Evolutionary conservation across 108 stramenopile species (phyloP).

Genomic region (Epithemia pelagica): DNA sequence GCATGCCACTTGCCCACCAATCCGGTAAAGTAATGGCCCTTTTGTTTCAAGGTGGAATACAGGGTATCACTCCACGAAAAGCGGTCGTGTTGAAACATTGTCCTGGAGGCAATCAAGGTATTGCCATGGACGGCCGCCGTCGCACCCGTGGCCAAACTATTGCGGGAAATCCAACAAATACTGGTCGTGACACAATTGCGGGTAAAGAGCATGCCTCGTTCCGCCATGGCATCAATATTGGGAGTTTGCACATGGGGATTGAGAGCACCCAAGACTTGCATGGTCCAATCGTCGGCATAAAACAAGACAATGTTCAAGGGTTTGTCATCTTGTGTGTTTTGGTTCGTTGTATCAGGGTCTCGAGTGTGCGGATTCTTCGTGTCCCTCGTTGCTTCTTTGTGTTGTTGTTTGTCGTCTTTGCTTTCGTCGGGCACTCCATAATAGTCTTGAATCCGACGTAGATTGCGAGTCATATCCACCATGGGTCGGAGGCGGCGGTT

Average conservation of each 20-base stretch:
- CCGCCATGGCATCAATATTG: conserved; percentile 58
- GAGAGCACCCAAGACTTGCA: conserved; percentile 31
- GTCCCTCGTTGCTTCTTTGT: too few species aligned
- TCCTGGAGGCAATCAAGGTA: background rate
- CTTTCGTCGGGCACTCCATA: too few species aligned
- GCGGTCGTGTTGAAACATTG: conserved; percentile 15
- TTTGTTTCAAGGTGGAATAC: conserved; percentile 48
- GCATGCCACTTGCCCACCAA: conserved; percentile 71
- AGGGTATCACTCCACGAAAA: conserved; percentile 52
- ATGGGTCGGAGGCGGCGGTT: too few species aligned
- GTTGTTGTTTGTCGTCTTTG: too few species aligned
- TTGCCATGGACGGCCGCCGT: conserved; percentile 47
- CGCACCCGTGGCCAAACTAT: conserved; percentile 61
- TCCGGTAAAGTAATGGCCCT: conserved; percentile 66
- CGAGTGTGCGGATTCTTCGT: too few species aligned
- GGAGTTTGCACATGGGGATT: conserved; percentile 42
- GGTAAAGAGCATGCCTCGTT: conserved; percentile 59
- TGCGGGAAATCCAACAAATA: conserved; percentile 72
- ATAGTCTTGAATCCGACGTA: too few species aligned
- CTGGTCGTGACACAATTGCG: conserved; percentile 81
- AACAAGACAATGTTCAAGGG: conserved; percentile 47
- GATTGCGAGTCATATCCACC: too few species aligned
- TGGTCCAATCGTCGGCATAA: conserved; percentile 57
- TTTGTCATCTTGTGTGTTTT: background rate
- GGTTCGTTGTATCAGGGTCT: too few species aligned